Base-by-base conservation (phyloP, 805 yeast genomes). In the Helenozyma rhizophorensis region DNA sequence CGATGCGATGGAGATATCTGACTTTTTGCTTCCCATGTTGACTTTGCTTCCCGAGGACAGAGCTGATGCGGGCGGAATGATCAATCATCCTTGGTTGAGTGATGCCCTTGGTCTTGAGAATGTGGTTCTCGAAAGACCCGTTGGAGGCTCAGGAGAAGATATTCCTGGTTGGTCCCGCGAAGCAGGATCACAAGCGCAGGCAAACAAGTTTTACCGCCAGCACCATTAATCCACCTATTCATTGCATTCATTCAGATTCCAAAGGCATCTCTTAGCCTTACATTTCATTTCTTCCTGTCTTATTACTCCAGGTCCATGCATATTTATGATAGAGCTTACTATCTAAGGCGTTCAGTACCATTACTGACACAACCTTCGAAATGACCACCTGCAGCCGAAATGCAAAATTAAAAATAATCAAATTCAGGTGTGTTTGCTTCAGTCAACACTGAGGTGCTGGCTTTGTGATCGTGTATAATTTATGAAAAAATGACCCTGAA, bases 61-160 rank as follows among this genome's bases (percentile, higher is more conserved):
- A 44, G 90, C 90, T 10, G 98, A 93, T 62, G 97, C 97, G 1
- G 98, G 97, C 13, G 96, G 96, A 3, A 74, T 88, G 78, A 77
- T 85, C 2, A 83, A 86, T 50, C 96, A 88, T 55, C 79, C 82
- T 9, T 88, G 96, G 96, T 54, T 76, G 29, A 69, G 72, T 43
- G 95, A 85, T 52, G 87, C 90, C 0, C 57, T 75, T 21, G 94
- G 94, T 0, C 68, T 83, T 54, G 93, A 83, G 37, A 70, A 78
- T 46, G 75, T 83, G 10, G 64, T 59, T 3, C 62, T 83, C 4
- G 96, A 85, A 50, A 69, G 96, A 45, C 80, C 80, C 19, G 72
- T 80, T 6, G 86, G 87, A 19, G 81, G 84, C 0, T 60, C 78
- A n/a, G 97, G 97, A 21, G 80, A 75, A 32, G 97, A 86, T 60